phyloP scores from a whole-genome alignment of 345 rosid genomes.

The Luvunga scandens region DNA sequence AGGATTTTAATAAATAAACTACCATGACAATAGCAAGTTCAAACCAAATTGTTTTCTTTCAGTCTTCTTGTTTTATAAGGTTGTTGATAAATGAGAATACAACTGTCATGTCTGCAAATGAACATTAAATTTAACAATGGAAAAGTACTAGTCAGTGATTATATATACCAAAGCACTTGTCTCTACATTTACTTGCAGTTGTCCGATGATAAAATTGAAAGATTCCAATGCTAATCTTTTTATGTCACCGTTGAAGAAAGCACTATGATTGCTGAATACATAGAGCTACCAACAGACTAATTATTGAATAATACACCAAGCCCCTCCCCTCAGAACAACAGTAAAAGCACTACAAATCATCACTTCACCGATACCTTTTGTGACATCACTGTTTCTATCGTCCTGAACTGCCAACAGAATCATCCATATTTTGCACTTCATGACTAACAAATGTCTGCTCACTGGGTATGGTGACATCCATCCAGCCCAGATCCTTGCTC shows the following conservation, averaged over 20 bases:
- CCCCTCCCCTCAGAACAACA: neutral
- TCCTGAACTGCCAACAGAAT: conserved; percentile 30
- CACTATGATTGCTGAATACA: neutral
- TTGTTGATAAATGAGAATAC: no score
- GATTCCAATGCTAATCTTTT: neutral
- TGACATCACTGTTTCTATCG: conserved; percentile 23
- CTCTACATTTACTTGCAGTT: neutral
- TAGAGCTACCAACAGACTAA: neutral
- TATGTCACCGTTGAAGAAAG: neutral
- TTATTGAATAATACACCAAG: neutral
- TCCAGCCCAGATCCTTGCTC: conserved; percentile 30
- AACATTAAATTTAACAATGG: neutral
- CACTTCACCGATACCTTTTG: conserved; percentile 25
- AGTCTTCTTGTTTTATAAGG: no score
- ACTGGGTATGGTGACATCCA: conserved; percentile 22
- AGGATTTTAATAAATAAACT: no score
- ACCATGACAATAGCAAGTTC: no score
- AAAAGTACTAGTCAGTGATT: neutral
- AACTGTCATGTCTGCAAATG: neutral
- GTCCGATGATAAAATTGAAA: neutral
- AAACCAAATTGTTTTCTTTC: no score
- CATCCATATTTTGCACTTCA: conserved; percentile 16
- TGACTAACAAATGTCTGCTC: conserved; percentile 16
- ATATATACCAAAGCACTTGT: neutral
- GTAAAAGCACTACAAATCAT: conserved; percentile 7